Evolutionary conservation across 116 monocot species (phyloP).

Genomic region (Papilionanthe hybrid): DNA sequence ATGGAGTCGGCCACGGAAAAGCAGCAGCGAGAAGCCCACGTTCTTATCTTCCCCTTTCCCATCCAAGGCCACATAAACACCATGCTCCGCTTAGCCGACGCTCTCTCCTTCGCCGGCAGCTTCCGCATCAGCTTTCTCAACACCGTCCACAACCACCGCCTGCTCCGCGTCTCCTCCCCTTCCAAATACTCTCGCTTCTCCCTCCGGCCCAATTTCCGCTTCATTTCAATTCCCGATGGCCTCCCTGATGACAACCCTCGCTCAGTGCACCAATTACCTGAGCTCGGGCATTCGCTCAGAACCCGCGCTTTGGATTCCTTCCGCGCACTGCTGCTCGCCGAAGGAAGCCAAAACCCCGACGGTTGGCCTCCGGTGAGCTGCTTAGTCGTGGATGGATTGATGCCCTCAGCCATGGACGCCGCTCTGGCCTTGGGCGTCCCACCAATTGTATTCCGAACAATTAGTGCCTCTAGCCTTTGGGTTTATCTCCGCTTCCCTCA

Average conservation of each 20-base stretch:
- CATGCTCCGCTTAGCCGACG: conserved; percentile 25
- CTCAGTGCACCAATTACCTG: not conserved
- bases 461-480: conserved; percentile 39
- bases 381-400: conserved; percentile 29
- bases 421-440: conserved; percentile 32
- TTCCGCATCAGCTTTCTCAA: conserved; percentile 35
- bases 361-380: conserved; percentile 33
- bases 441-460: conserved; percentile 22
- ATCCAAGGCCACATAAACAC: conserved; percentile 30
- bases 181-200: not conserved
- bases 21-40: not conserved
- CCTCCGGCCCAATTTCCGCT: conserved; percentile 16
- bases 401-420: conserved; percentile 12
- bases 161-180: conserved; percentile 12
- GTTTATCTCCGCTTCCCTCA: not conserved
- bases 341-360: not conserved
- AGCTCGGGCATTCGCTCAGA: conserved; percentile 14
- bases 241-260: conserved; percentile 29
- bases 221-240: conserved; percentile 34
- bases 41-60: conserved; percentile 30
- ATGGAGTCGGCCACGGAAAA: not conserved
- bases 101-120: conserved; percentile 14
- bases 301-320: not conserved
- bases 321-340: conserved; percentile 8
- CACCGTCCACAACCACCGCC: conserved; percentile 24